These are phyloP conservation scores for Psidium guajava DNA, from an alignment of 345 rosid species.

Conservation along the genomic window DNA sequence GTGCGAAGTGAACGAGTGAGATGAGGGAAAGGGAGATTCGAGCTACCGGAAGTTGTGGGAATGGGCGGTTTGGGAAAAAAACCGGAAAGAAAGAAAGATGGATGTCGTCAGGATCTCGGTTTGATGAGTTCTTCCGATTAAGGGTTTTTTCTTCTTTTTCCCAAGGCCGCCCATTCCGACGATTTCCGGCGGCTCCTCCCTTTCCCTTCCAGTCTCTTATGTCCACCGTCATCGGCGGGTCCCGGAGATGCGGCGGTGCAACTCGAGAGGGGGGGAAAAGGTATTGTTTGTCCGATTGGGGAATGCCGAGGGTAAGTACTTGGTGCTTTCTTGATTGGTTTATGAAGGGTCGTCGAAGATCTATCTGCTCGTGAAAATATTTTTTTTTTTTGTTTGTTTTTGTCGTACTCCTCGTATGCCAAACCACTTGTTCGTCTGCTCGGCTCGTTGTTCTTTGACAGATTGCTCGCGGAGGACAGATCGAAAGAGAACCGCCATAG, in stretches of 20 bases:
- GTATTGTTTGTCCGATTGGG: neutral
- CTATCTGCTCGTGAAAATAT: neutral
- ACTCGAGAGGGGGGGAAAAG: neutral
- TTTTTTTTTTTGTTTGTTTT: neutral
- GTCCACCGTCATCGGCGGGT: neutral
- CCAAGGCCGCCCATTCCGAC: slow-evolving; percentile 24
- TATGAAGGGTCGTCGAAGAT: neutral
- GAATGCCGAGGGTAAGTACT: neutral
- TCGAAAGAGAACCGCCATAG: neutral
- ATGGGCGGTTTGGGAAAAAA: slow-evolving; percentile 23
- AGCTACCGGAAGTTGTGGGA: slow-evolving; percentile 22
- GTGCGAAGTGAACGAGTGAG: neutral
- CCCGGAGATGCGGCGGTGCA: neutral
- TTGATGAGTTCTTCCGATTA: neutral
- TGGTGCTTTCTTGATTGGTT: neutral
- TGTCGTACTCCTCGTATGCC: neutral
- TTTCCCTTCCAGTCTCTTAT: slow-evolving; percentile 7
- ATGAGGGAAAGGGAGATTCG: slow-evolving; percentile 15
- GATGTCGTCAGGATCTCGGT: neutral
- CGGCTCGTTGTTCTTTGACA: neutral
- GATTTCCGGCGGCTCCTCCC: slow-evolving; percentile 19
- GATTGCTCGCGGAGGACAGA: neutral
- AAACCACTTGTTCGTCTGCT: neutral
- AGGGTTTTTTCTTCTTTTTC: neutral
- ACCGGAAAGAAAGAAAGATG: neutral